Evolutionary conservation across 192 early-diverging fungal species (phyloP).

Genomic region (Coemansia sp.): DNA sequence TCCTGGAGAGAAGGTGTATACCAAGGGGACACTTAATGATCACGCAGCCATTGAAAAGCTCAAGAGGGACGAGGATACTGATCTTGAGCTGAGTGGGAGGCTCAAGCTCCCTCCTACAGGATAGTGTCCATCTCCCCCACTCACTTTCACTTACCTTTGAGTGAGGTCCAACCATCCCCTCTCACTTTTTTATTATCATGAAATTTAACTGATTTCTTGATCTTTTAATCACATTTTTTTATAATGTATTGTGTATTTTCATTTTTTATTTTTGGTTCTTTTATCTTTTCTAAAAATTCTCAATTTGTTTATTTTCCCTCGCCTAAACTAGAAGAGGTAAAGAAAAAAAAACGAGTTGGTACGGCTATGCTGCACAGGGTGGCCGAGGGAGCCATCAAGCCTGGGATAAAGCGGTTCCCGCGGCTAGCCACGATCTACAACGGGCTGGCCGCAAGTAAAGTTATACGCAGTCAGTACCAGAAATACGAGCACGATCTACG

Average conservation of each 20-base stretch:
- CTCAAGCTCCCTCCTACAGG: neutral
- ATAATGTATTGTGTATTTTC: too few relatives aligned
- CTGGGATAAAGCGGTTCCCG: neutral
- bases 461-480: neutral
- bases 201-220: too few relatives aligned
- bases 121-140: too few relatives aligned
- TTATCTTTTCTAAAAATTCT: too few relatives aligned
- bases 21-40: neutral
- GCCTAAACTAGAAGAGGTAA: too few relatives aligned
- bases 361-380: neutral
- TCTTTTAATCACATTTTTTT: too few relatives aligned
- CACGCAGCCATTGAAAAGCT: neutral
- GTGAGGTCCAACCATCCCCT: too few relatives aligned
- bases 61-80: neutral
- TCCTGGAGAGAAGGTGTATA: neutral
- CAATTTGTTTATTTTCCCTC: too few relatives aligned
- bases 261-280: too few relatives aligned
- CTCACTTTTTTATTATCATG: too few relatives aligned
- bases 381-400: neutral
- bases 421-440: neutral
- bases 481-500: neutral
- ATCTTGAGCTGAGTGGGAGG: conserved; percentile 1
- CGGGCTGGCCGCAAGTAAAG: neutral
- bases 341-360: too few relatives aligned
- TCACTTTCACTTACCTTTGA: too few relatives aligned